Conservation (phyloP, 2,329 filamentous ascomycete species). For the Pseudopyrenochaeta lycopersici region DNA sequence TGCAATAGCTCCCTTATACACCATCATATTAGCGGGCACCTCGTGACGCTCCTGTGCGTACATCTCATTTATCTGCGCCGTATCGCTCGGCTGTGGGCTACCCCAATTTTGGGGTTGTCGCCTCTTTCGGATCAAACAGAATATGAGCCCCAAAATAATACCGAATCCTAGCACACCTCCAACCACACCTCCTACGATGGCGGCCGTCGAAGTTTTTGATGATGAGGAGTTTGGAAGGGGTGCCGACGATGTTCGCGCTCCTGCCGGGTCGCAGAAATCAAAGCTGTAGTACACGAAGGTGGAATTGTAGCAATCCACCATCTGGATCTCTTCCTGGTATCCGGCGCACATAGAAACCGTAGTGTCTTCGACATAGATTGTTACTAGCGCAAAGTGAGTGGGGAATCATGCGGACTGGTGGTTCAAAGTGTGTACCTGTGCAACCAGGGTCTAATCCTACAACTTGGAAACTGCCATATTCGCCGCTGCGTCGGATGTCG, state of each 20-base stretch:
- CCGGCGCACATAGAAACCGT: conserved; percentile 5
- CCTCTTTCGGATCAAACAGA: not conserved
- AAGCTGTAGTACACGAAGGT: conserved; percentile 16
- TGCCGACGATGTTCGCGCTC: not conserved
- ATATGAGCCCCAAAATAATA: not conserved
- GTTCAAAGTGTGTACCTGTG: conserved; percentile 17
- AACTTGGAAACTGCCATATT: conserved; percentile 32
- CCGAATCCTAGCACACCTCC: not conserved
- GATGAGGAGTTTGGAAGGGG: not conserved
- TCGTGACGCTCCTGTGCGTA: not conserved
- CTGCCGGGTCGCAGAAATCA: conserved; percentile 9
- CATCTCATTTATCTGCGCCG: not conserved
- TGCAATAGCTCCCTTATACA: too few relatives aligned
- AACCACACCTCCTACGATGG: not conserved
- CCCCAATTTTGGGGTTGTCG: not conserved
- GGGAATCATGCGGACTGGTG: not conserved
- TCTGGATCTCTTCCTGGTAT: conserved; percentile 5
- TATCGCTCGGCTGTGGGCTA: not conserved
- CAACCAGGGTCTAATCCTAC: conserved; percentile 36
- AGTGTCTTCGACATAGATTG: conserved; percentile 11
- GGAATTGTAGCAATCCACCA: conserved; percentile 15
- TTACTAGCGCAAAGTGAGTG: conserved; percentile 4
- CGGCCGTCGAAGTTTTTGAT: not conserved
- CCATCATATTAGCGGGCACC: too few relatives aligned
- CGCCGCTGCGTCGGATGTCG: conserved; percentile 16